Base-by-base conservation (phyloP, 495 filamentous ascomycete genomes). In the Talaromyces thailandensis region DNA sequence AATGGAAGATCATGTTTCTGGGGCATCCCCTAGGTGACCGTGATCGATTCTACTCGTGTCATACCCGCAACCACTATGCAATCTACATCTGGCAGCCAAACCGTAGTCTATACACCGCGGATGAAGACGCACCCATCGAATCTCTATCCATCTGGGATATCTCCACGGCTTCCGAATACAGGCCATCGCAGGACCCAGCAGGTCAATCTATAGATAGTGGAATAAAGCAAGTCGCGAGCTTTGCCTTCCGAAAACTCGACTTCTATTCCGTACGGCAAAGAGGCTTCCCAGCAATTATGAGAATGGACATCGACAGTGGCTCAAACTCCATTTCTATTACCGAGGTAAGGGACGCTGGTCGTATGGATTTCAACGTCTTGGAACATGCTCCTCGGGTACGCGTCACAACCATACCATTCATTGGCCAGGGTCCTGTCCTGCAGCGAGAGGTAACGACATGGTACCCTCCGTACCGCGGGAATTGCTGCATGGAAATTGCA, bases 71-170 rank as follows among this genome's bases (percentile, higher is more conserved):
- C 0, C 83, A 89, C 63, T 90, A 88, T 67, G 84, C 81, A 29
- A 76, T 88, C 3, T 90, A 89, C 67, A 75, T 84, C 24, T 88
- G 85, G 85, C 86, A 87, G 60, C 81, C 82, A 0, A 84, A 85
- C 62, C 81, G 83, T 48, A 82, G 82, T 48, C 68, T 83, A 7
- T 83, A 83, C 68, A 80, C 75, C 0, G 74, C 75, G 2, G 78
- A 81, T 12, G 84, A 87, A 43, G 80, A 80, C 64, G 79, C 83
- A 16, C 84, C 84, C 1, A 80, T 84, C 29, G 86, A 90, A 66
- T 80, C 82, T 23, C 67, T 89, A 16, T 79, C 78, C n/a, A 74
- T 90, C 1, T 90, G 86, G 87, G 84, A 90, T 56, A 86, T 90
- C 58, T 82, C 81, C 1, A 73, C 76, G 0, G 72, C 77, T 2